Percentiles rank a stretch among this genome's conserved stretches.
Conservation (phyloP, 2,329 filamentous ascomycete genomes). For the Eutypella sp. region DNA sequence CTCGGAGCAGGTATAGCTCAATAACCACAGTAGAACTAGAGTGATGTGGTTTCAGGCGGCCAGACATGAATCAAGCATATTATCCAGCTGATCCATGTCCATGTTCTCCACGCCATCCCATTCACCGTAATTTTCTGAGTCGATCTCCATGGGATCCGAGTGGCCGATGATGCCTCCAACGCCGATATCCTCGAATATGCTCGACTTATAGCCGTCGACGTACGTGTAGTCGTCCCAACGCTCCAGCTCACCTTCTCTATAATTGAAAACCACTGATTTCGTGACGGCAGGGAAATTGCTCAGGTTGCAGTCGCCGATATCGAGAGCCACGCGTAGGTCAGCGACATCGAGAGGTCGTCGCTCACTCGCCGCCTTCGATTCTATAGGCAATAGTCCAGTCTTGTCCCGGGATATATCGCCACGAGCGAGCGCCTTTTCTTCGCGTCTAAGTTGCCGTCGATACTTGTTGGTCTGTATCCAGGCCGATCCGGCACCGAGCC, state of each 20-base stretch:
- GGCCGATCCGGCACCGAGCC: conserved; percentile 59
- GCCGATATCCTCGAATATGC: conserved; percentile 22
- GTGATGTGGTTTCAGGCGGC: conserved; percentile 33
- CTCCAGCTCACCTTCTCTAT: conserved; percentile 72
- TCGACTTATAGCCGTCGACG: conserved; percentile 34
- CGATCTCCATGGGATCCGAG: conserved; percentile 55
- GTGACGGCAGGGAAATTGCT: conserved; percentile 72
- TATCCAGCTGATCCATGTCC: conserved; percentile 50
- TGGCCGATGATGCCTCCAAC: conserved; percentile 33
- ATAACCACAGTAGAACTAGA: neutral
- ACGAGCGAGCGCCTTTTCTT: conserved; percentile 68
- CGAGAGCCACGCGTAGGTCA: conserved; percentile 71
- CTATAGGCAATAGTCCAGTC: conserved; percentile 72
- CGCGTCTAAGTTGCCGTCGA: conserved; percentile 64
- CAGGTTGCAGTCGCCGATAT: conserved; percentile 70
- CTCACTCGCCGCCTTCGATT: conserved; percentile 70
- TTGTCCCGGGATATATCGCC: conserved; percentile 72
- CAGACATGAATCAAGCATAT: conserved; percentile 52
- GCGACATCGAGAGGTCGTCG: conserved; percentile 69
- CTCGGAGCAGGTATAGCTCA: too few species aligned
- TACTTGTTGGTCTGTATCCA: conserved; percentile 80
- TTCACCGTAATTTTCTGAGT: conserved; percentile 40
- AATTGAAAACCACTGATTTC: conserved; percentile 64
- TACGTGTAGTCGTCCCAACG: conserved; percentile 58
- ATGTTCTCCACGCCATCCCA: conserved; percentile 57